These are phyloP conservation scores for Myxozyma vanderwaltii DNA, from an alignment of 805 yeast species.

Conservation along the genomic window DNA sequence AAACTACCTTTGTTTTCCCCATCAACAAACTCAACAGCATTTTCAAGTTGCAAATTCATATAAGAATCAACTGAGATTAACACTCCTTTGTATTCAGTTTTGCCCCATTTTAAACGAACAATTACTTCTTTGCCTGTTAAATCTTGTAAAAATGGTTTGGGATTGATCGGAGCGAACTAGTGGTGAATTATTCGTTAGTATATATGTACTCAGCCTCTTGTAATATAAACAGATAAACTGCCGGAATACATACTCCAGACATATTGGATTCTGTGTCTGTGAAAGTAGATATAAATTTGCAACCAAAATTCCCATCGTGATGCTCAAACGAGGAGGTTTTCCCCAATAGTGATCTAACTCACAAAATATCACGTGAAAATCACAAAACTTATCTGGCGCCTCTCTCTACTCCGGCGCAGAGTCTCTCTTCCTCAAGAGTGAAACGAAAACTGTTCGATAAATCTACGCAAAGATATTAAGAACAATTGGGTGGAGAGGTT, in stretches of 20 bases:
- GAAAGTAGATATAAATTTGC: background rate
- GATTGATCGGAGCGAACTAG: constrained; percentile 66
- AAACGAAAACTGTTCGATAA: no score
- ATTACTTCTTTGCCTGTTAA: constrained; percentile 69
- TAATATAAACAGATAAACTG: background rate
- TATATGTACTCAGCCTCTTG: no score
- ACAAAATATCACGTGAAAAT: constrained; percentile 4
- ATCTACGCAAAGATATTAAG: no score
- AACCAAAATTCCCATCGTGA: constrained; percentile 4
- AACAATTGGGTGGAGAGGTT: no score
- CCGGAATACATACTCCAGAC: constrained; percentile 1
- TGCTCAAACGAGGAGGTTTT: constrained; percentile 18
- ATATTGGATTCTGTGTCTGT: background rate
- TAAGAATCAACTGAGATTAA: constrained; percentile 83
- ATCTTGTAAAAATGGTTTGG: constrained; percentile 84
- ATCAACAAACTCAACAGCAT: constrained; percentile 56
- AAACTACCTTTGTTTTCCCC: constrained; percentile 55
- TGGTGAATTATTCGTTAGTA: no score
- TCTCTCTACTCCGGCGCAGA: no score
- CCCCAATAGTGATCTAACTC: background rate
- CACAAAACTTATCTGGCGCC: constrained; percentile 15
- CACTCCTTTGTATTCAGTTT: constrained; percentile 80
- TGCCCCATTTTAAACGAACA: constrained; percentile 87
- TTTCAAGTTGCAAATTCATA: constrained; percentile 80
- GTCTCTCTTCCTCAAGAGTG: no score